phyloP scores from a whole-genome alignment of 441 rosid species.

The Syzygium syzygioides region DNA sequence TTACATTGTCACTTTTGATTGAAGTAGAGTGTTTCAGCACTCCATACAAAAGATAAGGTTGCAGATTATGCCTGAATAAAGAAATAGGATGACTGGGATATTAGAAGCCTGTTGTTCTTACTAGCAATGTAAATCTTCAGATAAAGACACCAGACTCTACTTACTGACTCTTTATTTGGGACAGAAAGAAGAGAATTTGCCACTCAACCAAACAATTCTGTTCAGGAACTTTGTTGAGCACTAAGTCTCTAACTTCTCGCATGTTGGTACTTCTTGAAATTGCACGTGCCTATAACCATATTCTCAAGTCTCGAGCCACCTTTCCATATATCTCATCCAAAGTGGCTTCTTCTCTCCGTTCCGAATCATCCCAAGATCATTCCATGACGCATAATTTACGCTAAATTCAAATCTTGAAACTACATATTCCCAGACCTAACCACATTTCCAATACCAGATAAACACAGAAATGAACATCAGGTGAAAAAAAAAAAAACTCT shows the following conservation, averaged over 20 bases:
- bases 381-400: not conserved
- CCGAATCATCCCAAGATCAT: not conserved
- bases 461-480: not conserved
- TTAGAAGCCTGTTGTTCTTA: not conserved
- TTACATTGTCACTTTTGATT: not conserved
- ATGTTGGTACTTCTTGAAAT: not conserved
- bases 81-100: not conserved
- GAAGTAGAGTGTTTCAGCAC: not conserved
- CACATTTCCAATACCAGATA: not conserved
- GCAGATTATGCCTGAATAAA: not conserved
- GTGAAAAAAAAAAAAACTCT: not conserved
- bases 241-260: not conserved
- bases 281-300: not conserved
- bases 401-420: not conserved
- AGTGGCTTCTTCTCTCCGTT: not conserved
- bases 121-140: not conserved
- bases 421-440: not conserved
- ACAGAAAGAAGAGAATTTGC: not conserved
- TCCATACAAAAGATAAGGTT: not conserved
- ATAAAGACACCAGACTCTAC: not conserved
- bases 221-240: not conserved
- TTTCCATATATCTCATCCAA: not conserved
- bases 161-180: not conserved
- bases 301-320: not conserved
- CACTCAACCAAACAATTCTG: not conserved